Evolutionary conservation across 176 grass and related monocot species (phyloP).

Genomic region (Pharus latifolius): DNA sequence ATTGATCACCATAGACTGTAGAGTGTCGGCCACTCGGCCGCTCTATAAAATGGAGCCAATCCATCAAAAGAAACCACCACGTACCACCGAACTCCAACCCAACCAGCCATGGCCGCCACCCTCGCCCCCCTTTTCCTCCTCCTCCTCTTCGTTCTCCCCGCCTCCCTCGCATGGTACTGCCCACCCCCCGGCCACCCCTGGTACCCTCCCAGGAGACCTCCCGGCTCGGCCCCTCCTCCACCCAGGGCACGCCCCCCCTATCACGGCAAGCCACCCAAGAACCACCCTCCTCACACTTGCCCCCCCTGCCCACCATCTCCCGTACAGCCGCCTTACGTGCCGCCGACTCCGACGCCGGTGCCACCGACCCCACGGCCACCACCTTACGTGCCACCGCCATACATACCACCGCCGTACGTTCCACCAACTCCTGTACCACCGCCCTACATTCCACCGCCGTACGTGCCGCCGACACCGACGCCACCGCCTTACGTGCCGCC

Average conservation of each 20-base stretch:
- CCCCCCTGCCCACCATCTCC: not conserved
- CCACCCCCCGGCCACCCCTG: not conserved
- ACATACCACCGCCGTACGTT: not conserved
- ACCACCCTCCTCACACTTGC: constrained; percentile 11
- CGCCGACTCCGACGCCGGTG: not conserved
- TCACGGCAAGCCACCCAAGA: constrained; percentile 39
- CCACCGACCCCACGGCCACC: not conserved
- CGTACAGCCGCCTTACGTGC: not conserved
- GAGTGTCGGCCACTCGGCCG: no score
- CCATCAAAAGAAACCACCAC: no score
- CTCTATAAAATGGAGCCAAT: not conserved
- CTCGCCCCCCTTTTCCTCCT: not conserved
- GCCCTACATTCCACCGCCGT: not conserved
- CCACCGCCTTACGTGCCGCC: not conserved
- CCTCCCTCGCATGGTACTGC: constrained; percentile 20
- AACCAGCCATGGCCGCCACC: not conserved
- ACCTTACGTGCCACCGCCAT: not conserved
- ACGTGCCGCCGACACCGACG: not conserved
- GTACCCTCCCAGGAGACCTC: constrained; percentile 4
- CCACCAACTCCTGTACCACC: not conserved
- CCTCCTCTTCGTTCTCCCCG: constrained; percentile 10
- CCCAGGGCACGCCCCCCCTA: not conserved
- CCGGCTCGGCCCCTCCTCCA: not conserved
- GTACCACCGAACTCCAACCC: no score
- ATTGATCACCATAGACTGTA: no score